These are phyloP conservation scores for Macaranga tanarius DNA, from an alignment of 441 rosid species.

Conservation along the genomic window DNA sequence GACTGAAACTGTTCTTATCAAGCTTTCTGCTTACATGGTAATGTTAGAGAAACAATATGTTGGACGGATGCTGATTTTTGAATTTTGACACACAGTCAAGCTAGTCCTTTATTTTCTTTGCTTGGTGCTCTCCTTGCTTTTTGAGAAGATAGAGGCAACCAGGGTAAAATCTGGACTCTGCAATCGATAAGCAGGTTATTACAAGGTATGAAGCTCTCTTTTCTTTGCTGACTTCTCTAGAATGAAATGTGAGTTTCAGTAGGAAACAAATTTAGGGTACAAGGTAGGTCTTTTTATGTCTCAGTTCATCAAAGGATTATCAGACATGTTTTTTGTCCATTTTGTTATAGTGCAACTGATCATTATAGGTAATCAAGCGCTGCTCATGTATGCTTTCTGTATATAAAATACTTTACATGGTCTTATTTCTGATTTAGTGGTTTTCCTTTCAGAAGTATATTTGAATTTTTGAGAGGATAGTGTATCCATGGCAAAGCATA, in stretches of 20 bases:
- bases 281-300: neutral
- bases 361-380: neutral
- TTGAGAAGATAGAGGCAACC: constrained; percentile 3
- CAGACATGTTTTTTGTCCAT: neutral
- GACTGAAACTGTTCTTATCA: constrained; percentile 14
- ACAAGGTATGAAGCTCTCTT: neutral
- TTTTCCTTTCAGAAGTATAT: neutral
- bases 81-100: neutral
- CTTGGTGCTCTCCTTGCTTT: neutral
- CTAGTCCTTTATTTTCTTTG: neutral
- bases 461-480: neutral
- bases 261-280: neutral
- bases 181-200: neutral
- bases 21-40: neutral
- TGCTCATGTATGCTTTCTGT: neutral
- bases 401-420: neutral
- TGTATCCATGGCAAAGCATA: neutral
- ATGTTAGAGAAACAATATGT: neutral
- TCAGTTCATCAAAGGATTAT: neutral
- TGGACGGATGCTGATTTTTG: constrained; percentile 5
- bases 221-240: neutral
- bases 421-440: neutral
- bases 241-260: neutral
- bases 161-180: constrained; percentile 4
- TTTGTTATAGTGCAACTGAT: neutral